Evolutionary conservation across 345 rosid genomes (phyloP), one percentile per base, ranked within the genome.

Genomic region (Populus tremula): DNA sequence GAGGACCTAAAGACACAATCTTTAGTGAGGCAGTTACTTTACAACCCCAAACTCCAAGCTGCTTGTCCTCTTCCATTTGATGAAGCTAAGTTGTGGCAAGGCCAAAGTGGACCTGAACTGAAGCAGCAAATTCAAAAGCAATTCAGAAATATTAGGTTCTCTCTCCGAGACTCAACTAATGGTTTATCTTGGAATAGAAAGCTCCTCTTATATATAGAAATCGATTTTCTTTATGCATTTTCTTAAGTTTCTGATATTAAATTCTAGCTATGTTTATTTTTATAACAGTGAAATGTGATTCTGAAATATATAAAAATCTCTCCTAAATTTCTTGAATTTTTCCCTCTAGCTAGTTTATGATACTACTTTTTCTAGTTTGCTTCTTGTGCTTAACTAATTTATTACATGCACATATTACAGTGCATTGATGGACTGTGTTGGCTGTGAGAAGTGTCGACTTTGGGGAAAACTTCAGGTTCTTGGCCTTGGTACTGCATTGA

Each of bases 51-150:
- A 79, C 87, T 93, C 47, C 94, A 87, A 85, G 90, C 97, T 71
- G 99, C 99, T 56, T 94, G 98, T 78, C 97, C 99, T 11, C 84
- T 92, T 61, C 98, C 99, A 65, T 96, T 90, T 82, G 98, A 96
- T 77, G 99, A 96, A 85, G 99, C 98, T 66, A 91, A 94, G 85
- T 84, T 96, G 72, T 96, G 98, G 97, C 90, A 90, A 77, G 99
- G 99, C 38, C 93, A 89, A 85, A 87, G 88, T 69, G 99, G 99
- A 62, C 99, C 97, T 25, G 98, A 96, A 86, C 84, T 94, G 78
- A 96, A 94, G 74, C 89, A 86, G 84, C 85, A 88, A 79, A 89
- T 90, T 83, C 98, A 92, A 81, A 86, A 81, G 76, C 99, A 93
- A 78, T 96, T 93, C 87, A 86, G 88, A 89, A 96, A 93, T 83